Evolutionary conservation across 2,329 filamentous ascomycete genomes (phyloP).

Genomic region (Blumeria graminis): DNA sequence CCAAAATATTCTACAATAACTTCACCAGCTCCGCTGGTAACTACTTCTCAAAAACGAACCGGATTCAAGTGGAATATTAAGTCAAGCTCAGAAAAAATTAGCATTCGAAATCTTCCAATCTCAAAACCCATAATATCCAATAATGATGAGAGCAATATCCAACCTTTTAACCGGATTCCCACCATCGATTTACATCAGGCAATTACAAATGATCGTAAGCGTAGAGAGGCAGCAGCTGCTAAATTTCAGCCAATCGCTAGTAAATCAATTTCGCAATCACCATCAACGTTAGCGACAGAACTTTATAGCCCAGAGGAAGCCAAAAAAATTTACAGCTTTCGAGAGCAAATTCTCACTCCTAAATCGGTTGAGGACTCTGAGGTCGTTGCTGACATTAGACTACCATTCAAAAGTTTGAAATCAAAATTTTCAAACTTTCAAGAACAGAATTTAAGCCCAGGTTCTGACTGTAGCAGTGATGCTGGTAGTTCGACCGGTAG

Average conservation of each 20-base stretch:
- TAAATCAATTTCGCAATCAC: slow-evolving; percentile 7
- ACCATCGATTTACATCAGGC: slow-evolving; percentile 15
- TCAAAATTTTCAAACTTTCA: too few species aligned
- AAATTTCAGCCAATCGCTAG: slow-evolving; percentile 9
- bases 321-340: too few species aligned
- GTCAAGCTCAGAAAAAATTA: slow-evolving; percentile 6
- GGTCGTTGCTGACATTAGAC: too few species aligned
- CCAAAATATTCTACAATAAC: not conserved
- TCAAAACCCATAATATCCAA: slow-evolving; percentile 11
- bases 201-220: slow-evolving; percentile 12
- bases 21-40: not conserved
- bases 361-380: too few species aligned
- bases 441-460: too few species aligned
- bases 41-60: slow-evolving; percentile 8
- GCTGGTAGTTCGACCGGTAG: slow-evolving; percentile 7
- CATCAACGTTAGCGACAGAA: slow-evolving; percentile 4
- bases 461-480: too few species aligned
- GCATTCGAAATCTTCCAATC: slow-evolving; percentile 12
- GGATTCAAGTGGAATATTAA: slow-evolving; percentile 9
- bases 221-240: slow-evolving; percentile 9
- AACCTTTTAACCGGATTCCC: slow-evolving; percentile 12
- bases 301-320: not conserved
- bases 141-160: slow-evolving; percentile 3
- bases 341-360: too few species aligned
- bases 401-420: too few species aligned